phyloP scores from a whole-genome alignment of 305 asterid genomes.

The Solanum aculeatissimum region DNA sequence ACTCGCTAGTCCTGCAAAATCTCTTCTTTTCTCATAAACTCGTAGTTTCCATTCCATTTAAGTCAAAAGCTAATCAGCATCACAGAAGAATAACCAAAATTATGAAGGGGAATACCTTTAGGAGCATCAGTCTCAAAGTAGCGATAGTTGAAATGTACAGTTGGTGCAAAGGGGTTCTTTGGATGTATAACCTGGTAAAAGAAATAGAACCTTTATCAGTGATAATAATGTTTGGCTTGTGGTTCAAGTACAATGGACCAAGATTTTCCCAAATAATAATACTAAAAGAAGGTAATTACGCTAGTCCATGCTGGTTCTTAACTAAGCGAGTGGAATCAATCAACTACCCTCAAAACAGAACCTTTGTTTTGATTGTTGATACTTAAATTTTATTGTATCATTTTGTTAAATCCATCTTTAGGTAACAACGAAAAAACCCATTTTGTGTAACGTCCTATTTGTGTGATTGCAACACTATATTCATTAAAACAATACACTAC shows the following conservation, averaged over 20 bases:
- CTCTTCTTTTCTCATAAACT: not conserved
- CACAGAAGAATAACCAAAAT: not conserved
- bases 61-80: not conserved
- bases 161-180: constrained; percentile 91
- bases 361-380: not conserved
- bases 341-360: not conserved
- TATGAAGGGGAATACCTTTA: constrained; percentile 35
- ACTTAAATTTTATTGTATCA: too few species aligned
- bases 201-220: not conserved
- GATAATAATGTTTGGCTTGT: not conserved
- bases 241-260: not conserved
- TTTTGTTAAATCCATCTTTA: not conserved
- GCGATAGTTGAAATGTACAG: constrained; percentile 86
- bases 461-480: not conserved
- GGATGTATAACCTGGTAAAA: constrained; percentile 76
- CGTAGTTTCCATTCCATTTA: not conserved
- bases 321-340: not conserved
- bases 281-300: not conserved
- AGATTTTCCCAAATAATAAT: not conserved
- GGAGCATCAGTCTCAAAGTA: constrained; percentile 94
- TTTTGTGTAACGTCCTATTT: not conserved
- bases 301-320: not conserved
- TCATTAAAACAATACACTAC: not conserved
- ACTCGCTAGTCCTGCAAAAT: not conserved
- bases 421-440: not conserved